Evolutionary conservation across 371 early-diverging fungal species (phyloP), one percentile per base, ranked within the genome.

Genomic region (Apophysomyces variabilis): DNA sequence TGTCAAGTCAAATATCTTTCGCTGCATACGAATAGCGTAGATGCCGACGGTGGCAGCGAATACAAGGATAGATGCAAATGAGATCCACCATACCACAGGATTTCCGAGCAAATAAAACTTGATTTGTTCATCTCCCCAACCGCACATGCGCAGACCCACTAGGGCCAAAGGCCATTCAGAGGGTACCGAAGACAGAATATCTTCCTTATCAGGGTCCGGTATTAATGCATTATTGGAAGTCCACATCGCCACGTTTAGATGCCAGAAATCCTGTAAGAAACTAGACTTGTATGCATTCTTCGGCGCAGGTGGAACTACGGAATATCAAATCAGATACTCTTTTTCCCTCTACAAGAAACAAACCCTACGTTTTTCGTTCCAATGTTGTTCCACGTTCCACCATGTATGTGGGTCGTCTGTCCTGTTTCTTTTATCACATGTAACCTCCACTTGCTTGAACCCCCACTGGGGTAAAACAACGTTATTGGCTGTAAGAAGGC

Each of bases 301-400:
- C 71, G 79, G 60, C 75, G 92, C 79, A 66, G 81, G 61, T 16
- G 87, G 87, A 64, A 98, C 87, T 85, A 62, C 35, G 21, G 50
- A 47, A 50, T 14, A 35, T 47, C 32, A 6, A 13, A 32, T 58
- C 44, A 56, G 6, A 58, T n/a, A 56, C 32, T 26, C 32, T 26
- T 0, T 26, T 26, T 57, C 58, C 18, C 2, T 61, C 7, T 39
- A 46, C 7, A 16, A 45, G 35, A 38, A 44, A 3, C 2, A 60
- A 66, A 50, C 14, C 82, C 72, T 69, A 90, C 90, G 70, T 54
- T 75, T 84, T 5, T 79, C 81, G 68, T 98, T 93, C 78, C 80
- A 83, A 75, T 99, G 97, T 70, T 87, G 83, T 80, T 99, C 99
- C 60, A 99, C 80, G 80, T 99, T 99, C 99, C 99, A 99, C 75